Conservation (phyloP, 1,284 basidiomycete genomes). For the Thelephora terrestris region DNA sequence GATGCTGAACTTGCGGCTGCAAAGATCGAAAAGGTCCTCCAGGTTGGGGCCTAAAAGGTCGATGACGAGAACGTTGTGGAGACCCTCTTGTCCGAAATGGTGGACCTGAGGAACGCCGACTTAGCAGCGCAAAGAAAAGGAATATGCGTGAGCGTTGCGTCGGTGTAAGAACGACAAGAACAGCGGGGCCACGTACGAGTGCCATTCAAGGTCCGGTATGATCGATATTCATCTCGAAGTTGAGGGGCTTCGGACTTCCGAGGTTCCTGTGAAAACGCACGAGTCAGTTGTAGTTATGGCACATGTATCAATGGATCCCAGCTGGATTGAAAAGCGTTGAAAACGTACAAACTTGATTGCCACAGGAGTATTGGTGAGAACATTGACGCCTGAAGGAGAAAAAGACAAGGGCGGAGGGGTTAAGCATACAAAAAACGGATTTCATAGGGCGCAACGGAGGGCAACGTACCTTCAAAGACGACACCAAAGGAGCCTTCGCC, state of each 20-base stretch:
- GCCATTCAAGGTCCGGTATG: conserved; percentile 90
- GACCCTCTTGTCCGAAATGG: conserved; percentile 96
- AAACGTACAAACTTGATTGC: conserved; percentile 94
- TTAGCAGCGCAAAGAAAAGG: conserved; percentile 21
- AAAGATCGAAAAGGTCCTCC: conserved; percentile 96
- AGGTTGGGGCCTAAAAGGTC: conserved; percentile 89
- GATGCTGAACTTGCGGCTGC: conserved; percentile 86
- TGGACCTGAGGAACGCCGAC: conserved; percentile 93
- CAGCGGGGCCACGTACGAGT: conserved; percentile 57
- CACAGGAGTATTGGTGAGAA: conserved; percentile 91
- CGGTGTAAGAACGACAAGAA: not conserved
- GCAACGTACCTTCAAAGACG: conserved; percentile 80
- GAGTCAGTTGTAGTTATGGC: conserved; percentile 7
- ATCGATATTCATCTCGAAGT: conserved; percentile 92
- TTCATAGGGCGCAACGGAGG: conserved; percentile 1
- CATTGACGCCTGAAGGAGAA: conserved; percentile 66
- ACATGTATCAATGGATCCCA: conserved; percentile 3
- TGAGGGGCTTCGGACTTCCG: conserved; percentile 95
- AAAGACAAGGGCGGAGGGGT: conserved; percentile 3
- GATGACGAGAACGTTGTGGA: conserved; percentile 95
- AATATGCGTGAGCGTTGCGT: not conserved
- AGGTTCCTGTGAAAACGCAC: conserved; percentile 57
- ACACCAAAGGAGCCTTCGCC: conserved; percentile 90
- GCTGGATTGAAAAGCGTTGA: conserved; percentile 3
- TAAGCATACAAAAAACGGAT: conserved; percentile 3